phyloP scores from a whole-genome alignment of 768 basidiomycete species.

The Amanita polypyramis region DNA sequence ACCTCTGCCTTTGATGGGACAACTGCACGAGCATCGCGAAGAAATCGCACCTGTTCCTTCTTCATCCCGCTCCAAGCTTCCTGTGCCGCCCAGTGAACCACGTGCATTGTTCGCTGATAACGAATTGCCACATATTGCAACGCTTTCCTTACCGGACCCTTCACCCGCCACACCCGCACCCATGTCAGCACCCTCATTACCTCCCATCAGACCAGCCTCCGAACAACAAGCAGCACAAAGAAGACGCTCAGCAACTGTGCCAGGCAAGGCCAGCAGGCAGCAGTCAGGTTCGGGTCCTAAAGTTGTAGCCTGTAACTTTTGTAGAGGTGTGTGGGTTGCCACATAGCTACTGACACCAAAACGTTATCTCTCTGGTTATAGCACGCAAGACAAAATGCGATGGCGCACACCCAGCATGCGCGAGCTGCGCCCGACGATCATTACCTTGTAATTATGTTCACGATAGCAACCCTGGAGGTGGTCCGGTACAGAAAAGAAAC shows the following conservation, averaged over 20 bases:
- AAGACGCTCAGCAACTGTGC: constrained; percentile 60
- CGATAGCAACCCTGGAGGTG: constrained; percentile 31
- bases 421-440: constrained; percentile 69
- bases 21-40: constrained; percentile 36
- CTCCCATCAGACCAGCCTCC: constrained; percentile 55
- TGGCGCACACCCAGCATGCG: constrained; percentile 76
- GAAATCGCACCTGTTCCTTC: constrained; percentile 27
- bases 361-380: constrained; percentile 17
- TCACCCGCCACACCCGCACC: constrained; percentile 44
- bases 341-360: neutral
- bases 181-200: constrained; percentile 55
- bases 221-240: constrained; percentile 60
- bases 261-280: constrained; percentile 48
- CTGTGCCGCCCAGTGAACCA: constrained; percentile 19
- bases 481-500: constrained; percentile 32
- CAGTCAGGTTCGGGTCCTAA: constrained; percentile 68
- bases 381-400: constrained; percentile 88
- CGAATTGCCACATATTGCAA: constrained; percentile 64
- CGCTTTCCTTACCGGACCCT: constrained; percentile 48
- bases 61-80: constrained; percentile 25
- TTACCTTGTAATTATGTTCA: constrained; percentile 77
- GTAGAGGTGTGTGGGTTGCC: constrained; percentile 57
- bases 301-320: constrained; percentile 84
- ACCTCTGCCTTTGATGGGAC: constrained; percentile 28
- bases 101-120: constrained; percentile 46